Percentiles rank a stretch among this genome's conserved stretches.
These are phyloP conservation scores for Exophiala calicioides DNA, from an alignment of 2,329 filamentous ascomycete genomes.

Conservation along the genomic window DNA sequence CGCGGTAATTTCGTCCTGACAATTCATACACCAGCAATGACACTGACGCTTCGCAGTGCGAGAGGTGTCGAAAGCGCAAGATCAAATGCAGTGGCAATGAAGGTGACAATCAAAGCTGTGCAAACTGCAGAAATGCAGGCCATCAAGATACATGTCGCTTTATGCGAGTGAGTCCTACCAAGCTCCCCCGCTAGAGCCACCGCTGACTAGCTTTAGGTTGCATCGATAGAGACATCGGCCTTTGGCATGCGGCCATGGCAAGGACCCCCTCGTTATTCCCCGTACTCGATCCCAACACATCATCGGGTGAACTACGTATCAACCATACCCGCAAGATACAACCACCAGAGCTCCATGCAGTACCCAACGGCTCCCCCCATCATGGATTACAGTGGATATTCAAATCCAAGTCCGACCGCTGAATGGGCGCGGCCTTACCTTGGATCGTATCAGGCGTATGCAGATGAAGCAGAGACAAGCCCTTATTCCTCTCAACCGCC, in stretches of 20 bases:
- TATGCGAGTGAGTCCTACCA: constrained; percentile 62
- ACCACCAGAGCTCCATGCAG: constrained; percentile 11
- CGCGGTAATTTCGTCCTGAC: constrained; percentile 31
- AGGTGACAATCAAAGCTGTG: constrained; percentile 74
- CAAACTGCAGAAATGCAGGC: constrained; percentile 77
- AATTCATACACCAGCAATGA: background rate
- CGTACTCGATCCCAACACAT: constrained; percentile 19
- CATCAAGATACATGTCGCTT: constrained; percentile 66
- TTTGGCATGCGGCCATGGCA: constrained; percentile 13
- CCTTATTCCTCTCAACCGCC: constrained; percentile 39
- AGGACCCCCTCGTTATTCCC: constrained; percentile 22
- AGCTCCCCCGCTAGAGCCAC: background rate
- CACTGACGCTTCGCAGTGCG: constrained; percentile 61
- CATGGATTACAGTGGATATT: constrained; percentile 22
- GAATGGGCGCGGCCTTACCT: constrained; percentile 24
- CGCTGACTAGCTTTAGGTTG: constrained; percentile 15
- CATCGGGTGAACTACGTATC: constrained; percentile 22
- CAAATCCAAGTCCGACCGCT: constrained; percentile 10
- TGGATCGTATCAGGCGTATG: constrained; percentile 33
- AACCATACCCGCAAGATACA: constrained; percentile 20
- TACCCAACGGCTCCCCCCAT: constrained; percentile 13
- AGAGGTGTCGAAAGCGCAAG: constrained; percentile 86
- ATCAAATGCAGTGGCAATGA: constrained; percentile 90
- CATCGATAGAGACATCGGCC: constrained; percentile 15
- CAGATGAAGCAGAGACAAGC: constrained; percentile 37